Evolutionary conservation across 805 yeast species (phyloP), one percentile per base, ranked within the genome.

Genomic region (Starmerella potacharoeniae): DNA sequence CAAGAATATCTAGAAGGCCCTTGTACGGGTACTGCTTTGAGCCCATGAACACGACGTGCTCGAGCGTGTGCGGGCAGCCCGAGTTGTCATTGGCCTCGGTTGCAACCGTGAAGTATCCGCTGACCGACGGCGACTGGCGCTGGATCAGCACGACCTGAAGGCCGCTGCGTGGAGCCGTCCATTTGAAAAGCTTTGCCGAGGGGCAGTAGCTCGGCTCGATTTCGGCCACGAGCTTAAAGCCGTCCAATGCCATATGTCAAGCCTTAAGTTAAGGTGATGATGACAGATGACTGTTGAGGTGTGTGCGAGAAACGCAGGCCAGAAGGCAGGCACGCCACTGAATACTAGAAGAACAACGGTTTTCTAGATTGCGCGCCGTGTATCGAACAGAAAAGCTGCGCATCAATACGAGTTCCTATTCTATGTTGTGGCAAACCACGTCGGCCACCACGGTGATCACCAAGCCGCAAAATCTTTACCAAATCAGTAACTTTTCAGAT

Each of bases 51-150:
- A 91, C 77, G 68, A 93, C 74, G 71, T 93, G 98, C 70, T 93
- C 98, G 52, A 93, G 70, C 1, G 98, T 93, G 65, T 93, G 98
- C 1, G 98, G 98, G 59, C 86, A 80, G 7, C 98, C 98, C 29
- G 89, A 79, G 67, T 90, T 93, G 65, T 88, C 82, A 28, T 76
- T 73, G 51, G 87, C 86, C 68, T 93, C 97, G 0, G 97, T 89
- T 16, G 95, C 96, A 4, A 93, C 95, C 0, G 96, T 95, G 69
- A 93, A 88, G 66, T 84, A 85, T n/a, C 97, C 98, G 64, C 83
- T 82, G 3, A 93, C 75, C 35, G 88, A 76, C 2, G 97, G 97
- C 2, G 95, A 82, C 31, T 88, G 83, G 64, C 84, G 86, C 64
- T 82, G 77, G 40, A 93, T 75, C 58, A 86, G 77, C 11, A 86